A percentile compares a stretch with the other conserved stretches of the same genome.
Conservation (phyloP, 768 basidiomycete species). For the Roridomyces roridus region DNA sequence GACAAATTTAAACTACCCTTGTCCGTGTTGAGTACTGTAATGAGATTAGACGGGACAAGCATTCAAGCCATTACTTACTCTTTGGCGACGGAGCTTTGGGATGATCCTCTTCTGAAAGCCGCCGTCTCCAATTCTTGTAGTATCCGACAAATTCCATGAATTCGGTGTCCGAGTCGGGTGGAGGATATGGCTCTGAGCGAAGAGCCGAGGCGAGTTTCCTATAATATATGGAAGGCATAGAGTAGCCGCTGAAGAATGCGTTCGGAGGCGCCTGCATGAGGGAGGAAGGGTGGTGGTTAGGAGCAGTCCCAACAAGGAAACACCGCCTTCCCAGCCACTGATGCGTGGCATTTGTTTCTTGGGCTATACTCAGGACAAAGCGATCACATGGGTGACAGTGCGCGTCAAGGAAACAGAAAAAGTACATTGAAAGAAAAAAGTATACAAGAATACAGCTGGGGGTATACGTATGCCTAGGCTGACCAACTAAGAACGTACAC, state of each 20-base stretch:
- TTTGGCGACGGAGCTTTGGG: constrained; percentile 1
- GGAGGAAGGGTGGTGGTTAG: background rate
- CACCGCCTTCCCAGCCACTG: too few species aligned
- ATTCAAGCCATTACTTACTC: background rate
- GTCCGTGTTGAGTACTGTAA: background rate
- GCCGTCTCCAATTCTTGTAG: background rate
- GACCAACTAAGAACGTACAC: too few species aligned
- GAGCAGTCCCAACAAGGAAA: too few species aligned
- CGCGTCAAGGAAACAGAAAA: too few species aligned
- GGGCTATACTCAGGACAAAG: too few species aligned
- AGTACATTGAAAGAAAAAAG: too few species aligned
- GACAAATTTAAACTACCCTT: too few species aligned
- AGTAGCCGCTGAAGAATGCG: constrained; percentile 5
- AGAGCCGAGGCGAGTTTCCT: background rate
- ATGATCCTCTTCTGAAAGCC: background rate
- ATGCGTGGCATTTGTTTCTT: too few species aligned
- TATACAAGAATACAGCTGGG: too few species aligned
- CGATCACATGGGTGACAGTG: too few species aligned
- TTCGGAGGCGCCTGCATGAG: background rate
- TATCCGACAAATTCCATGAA: background rate
- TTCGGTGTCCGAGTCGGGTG: background rate
- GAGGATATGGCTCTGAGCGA: too few species aligned
- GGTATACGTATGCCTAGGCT: too few species aligned
- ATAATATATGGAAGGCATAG: background rate
- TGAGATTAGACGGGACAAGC: background rate